These are phyloP conservation scores for Venturia pyrina DNA, from an alignment of 2,329 filamentous ascomycete species.

Conservation along the genomic window DNA sequence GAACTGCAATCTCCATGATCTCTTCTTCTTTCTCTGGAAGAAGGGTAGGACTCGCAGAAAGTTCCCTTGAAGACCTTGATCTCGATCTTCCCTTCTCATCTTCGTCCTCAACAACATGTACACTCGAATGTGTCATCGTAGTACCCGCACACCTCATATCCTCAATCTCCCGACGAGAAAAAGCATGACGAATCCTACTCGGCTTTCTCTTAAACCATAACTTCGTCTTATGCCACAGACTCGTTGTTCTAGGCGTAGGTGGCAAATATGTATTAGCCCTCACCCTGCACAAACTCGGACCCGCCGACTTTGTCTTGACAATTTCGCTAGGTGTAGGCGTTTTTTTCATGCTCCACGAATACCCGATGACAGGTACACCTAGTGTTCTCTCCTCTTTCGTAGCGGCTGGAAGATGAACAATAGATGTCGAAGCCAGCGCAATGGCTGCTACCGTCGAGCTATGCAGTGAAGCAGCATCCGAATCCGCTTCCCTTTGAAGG, in stretches of 20 bases:
- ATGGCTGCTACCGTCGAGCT: neutral
- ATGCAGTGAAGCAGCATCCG: neutral
- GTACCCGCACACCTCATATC: neutral
- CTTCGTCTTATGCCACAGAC: neutral
- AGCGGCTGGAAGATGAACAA: no score
- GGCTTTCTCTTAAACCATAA: neutral
- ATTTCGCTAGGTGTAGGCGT: neutral
- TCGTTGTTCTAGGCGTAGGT: neutral
- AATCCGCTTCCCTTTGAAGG: neutral
- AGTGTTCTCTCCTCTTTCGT: neutral
- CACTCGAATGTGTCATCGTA: neutral
- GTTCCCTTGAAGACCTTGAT: neutral
- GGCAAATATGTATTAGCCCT: neutral
- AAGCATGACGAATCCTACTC: neutral
- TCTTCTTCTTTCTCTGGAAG: no score
- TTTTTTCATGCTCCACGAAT: neutral
- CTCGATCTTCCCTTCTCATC: neutral
- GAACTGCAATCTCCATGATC: no score
- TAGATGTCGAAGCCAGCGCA: no score
- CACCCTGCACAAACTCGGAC: neutral
- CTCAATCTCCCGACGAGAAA: neutral
- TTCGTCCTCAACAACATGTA: neutral
- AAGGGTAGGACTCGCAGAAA: no score
- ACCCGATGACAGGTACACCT: neutral
- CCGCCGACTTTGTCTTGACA: neutral